Base-by-base conservation (phyloP, 1,284 basidiomycete species). In the Dichomitus squalens region DNA sequence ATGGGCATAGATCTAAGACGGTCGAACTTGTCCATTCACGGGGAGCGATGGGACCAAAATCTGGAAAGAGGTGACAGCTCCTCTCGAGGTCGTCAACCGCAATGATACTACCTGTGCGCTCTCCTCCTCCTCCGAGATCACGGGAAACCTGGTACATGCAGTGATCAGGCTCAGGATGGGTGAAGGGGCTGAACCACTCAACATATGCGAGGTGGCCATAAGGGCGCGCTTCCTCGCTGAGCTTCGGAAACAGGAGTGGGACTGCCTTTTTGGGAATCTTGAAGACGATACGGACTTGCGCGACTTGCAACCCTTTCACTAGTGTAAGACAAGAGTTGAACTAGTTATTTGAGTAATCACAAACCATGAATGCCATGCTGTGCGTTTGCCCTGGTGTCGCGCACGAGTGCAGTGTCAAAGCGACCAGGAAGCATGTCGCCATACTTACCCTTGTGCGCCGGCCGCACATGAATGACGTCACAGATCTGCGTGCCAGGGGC, bases 331-430 rank as follows among this genome's bases (percentile, higher is more conserved):
- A n/a, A n/a, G n/a, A 7, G 34, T 29, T 6, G 34, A 46, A 8
- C 14, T 4, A 29, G 25, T 12, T 14, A 8, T 20, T 20, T 31
- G 29, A 5, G 29, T 31, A 23, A 3, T 2, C 14, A 53, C 60
- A 3, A 29, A 64, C 59, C 56, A 40, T 43, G 20, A 3, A 58
- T 11, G 0, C 60, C 55, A 11, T 38, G 12, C 35, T 25, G 14
- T 55, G 47, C 1, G 27, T 31, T 9, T 60, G 58, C 8, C n/a
- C n/a, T n/a, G n/a, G n/a, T n/a, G n/a, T 59, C 53, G 11, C 64
- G 53, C 2, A 66, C 49, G 0, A 68, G 49, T 0, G 39, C 62
- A 14, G 61, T 63, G 38, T 68, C 66, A 46, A 66, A 68, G 0
- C 55, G 58, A 1, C 36, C 60, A 27, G 63, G 64, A 4, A 62